Evolutionary conservation across 2,329 filamentous ascomycete genomes (phyloP), one percentile per base, ranked within the genome.

Genomic region (Colletotrichum limetticola): DNA sequence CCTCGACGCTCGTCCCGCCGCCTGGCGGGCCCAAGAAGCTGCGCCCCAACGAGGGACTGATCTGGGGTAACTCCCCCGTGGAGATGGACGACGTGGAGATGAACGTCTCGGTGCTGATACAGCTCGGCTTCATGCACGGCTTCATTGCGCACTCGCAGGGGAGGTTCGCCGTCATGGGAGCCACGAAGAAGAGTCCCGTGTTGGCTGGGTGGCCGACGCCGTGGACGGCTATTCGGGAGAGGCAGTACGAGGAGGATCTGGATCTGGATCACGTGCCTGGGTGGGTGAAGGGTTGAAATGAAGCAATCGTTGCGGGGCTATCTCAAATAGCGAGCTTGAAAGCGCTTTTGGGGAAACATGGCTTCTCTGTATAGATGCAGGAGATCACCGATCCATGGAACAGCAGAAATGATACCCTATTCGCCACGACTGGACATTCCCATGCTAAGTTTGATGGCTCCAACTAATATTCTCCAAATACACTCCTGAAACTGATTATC

Each of bases 101-200:
- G 57, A 91, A 94, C 61, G 88, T 97, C 14, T 90, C 93, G 0
- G 92, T 92, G 12, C 88, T 98, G 14, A 89, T 97, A 24, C 91
- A 93, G 62, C 94, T 97, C 81, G 94, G 93, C 0, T 85, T 98
- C 28, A 86, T 98, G 79, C 91, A 92, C 76, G 96, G 95, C 1
- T 98, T 95, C 78, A 89, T 98, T 32, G 94, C 93, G 19, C 94
- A 97, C 78, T 89, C 89, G 30, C 91, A 92, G 78, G 89, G 89
- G 56, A 91, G 93, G 61, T 95, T 98, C 78, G 95, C 95, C 14
- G 94, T 98, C 56, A 91, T 93, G 65, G 95, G 95, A 3, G 91
- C 93, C 28, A 88, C 88, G 72, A 89, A 88, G 75, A 89, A 89
- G 5, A 88, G 90, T 28, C 88, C 92, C 0, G 82, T 94, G 24